Evolutionary conservation across 257 asterid species (phyloP), one percentile per base, ranked within the genome.

Genomic region (Verbascum thapsus): DNA sequence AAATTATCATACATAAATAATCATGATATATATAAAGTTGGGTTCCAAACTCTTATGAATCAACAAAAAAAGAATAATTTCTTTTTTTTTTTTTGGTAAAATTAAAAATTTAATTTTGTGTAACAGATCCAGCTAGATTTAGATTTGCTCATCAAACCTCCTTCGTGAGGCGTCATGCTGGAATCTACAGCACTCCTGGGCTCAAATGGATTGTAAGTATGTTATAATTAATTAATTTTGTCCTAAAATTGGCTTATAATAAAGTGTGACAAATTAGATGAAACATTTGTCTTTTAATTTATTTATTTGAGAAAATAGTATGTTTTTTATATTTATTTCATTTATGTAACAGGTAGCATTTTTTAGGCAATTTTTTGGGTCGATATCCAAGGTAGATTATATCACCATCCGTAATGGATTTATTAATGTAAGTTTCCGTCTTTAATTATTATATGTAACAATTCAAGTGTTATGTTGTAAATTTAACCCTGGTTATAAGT

Each of bases 371-470:
- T 82, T 85, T 72, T 75, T 72, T 17, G 86, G 85, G 50, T 87
- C 95, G 1, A 75, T 87, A 68, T 79, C 92, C 11, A 87, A 71
- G 70, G 88, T 83, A 58, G 95, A 87, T 74, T 84, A 84, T 60
- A 53, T 87, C 71, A 62, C 92, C 55, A 80, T 87, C 53, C 83
- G 94, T 23, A 68, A 84, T 63, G 95, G 95, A 58, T 87, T 87
- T 66, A 87, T 87, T 45, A 82, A 70, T n/a, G 95, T 84, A 79
- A 69, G 85, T 72, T 18, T 42, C 11, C 17, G 26, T 16, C 8
- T n/a, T 30, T 15, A 8, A 22, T 20, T 20, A n/a, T 23, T 10
- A 26, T 26, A 26, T 26, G 5, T 26, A 1, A 26, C 5, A 26
- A n/a, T n/a, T n/a, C n/a, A n/a, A n/a, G n/a, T n/a, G n/a, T n/a